A percentile compares a stretch with the other conserved stretches of the same genome.
Evolutionary conservation across 345 rosid genomes (phyloP).

Genomic region (Brassica cretica): DNA sequence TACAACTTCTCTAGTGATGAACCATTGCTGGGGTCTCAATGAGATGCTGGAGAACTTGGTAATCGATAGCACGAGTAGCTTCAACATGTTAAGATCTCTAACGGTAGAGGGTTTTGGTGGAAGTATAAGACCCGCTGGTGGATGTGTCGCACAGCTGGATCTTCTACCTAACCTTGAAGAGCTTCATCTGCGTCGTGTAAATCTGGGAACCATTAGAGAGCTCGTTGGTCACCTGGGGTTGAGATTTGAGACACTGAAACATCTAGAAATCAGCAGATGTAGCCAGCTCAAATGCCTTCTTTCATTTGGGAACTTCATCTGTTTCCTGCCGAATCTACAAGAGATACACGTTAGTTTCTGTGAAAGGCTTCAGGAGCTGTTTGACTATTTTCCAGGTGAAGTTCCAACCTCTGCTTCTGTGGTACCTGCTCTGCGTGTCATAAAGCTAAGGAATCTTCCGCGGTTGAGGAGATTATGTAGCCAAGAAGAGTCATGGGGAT

Average conservation of each 20-base stretch:
- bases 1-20: neutral
- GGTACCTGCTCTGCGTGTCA: constrained; percentile 32
- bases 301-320: constrained; percentile 37
- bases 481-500: constrained; percentile 27
- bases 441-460: constrained; percentile 41
- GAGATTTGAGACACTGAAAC: constrained; percentile 14
- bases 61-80: neutral
- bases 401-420: constrained; percentile 19
- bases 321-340: constrained; percentile 35
- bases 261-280: constrained; percentile 40
- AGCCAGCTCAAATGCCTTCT: constrained; percentile 38
- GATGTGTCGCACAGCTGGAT: neutral
- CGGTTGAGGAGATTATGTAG: constrained; percentile 32
- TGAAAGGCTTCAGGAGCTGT: constrained; percentile 34
- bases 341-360: constrained; percentile 44
- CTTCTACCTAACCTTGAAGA: neutral
- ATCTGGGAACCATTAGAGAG: neutral
- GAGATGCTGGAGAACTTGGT: neutral
- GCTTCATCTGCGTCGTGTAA: neutral
- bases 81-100: neutral
- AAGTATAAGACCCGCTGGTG: neutral
- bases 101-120: neutral
- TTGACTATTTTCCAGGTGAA: constrained; percentile 19
- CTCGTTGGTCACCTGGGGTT: neutral
- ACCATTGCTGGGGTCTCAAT: neutral